Percentiles rank a stretch among this genome's conserved stretches.
Evolutionary conservation across 495 filamentous ascomycete genomes (phyloP).

Genomic region (Penicillium subrubescens): DNA sequence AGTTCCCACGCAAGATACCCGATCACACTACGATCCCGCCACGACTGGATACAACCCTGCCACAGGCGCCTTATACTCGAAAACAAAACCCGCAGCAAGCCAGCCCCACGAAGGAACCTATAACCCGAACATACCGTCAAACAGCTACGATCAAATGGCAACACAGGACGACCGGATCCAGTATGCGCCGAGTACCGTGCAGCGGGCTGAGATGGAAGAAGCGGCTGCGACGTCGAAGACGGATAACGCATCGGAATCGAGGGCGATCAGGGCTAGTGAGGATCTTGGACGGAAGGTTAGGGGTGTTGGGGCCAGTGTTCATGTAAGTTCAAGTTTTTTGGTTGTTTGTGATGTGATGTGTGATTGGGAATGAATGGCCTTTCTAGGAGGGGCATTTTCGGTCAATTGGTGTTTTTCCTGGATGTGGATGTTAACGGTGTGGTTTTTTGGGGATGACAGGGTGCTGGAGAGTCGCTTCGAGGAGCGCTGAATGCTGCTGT

Average conservation of each 20-base stretch:
- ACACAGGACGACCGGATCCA: constrained; percentile 18
- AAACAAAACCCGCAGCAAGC: constrained; percentile 2
- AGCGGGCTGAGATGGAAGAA: constrained; percentile 17
- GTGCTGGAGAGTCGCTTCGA: constrained; percentile 48
- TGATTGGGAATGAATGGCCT: not conserved
- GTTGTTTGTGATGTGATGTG: not conserved
- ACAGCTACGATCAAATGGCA: constrained; percentile 12
- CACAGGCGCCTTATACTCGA: constrained; percentile 32
- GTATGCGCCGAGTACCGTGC: constrained; percentile 20
- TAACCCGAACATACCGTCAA: constrained; percentile 1
- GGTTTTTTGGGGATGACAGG: constrained; percentile 22
- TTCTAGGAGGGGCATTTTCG: not conserved
- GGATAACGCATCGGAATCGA: not conserved
- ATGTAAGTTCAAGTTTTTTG: constrained; percentile 33
- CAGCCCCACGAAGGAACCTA: constrained; percentile 13
- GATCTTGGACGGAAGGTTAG: constrained; percentile 22
- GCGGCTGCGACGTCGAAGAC: not conserved
- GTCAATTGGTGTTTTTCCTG: not conserved
- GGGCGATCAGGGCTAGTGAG: constrained; percentile 4
- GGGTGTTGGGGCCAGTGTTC: constrained; percentile 34
- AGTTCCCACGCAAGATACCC: constrained; percentile 16
- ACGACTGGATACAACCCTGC: constrained; percentile 30
- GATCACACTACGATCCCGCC: constrained; percentile 25
- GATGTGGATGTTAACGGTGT: not conserved
- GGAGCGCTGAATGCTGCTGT: constrained; percentile 41